Conservation (phyloP, 2,329 filamentous ascomycete genomes). For the Aspergillus felis region DNA sequence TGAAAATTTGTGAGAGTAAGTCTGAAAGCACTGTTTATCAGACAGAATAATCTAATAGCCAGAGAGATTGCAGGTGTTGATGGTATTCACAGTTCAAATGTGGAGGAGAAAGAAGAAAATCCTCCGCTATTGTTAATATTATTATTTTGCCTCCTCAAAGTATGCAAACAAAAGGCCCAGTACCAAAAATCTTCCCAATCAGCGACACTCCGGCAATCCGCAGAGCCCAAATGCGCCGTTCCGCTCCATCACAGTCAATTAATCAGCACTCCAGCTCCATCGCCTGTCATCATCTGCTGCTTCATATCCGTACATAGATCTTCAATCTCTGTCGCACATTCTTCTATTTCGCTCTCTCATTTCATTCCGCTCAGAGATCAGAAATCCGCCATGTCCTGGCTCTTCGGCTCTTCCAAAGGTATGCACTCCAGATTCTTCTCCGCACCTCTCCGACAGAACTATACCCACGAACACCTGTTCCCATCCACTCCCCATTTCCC, state of each 20-base stretch:
- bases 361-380: background rate
- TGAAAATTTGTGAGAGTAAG: background rate
- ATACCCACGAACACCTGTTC: conserved; percentile 3
- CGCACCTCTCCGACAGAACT: conserved; percentile 1
- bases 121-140: background rate
- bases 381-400: conserved; percentile 29
- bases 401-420: conserved; percentile 35
- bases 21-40: background rate
- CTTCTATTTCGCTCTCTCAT: background rate
- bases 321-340: background rate
- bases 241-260: conserved; percentile 11
- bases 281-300: conserved; percentile 2
- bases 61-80: background rate
- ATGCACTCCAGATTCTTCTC: conserved; percentile 8
- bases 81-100: conserved; percentile 1
- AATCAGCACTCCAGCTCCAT: conserved; percentile 13
- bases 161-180: conserved; percentile 10
- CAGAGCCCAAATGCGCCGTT: conserved; percentile 18
- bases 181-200: conserved; percentile 11
- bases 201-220: conserved; percentile 14
- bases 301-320: background rate
- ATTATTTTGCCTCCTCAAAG: conserved; percentile 2
- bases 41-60: background rate
- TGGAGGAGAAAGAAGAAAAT: conserved; percentile 10
- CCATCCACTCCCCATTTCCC: background rate